Conservation (phyloP, 768 basidiomycete genomes). For the Thelephora aurantiotincta region DNA sequence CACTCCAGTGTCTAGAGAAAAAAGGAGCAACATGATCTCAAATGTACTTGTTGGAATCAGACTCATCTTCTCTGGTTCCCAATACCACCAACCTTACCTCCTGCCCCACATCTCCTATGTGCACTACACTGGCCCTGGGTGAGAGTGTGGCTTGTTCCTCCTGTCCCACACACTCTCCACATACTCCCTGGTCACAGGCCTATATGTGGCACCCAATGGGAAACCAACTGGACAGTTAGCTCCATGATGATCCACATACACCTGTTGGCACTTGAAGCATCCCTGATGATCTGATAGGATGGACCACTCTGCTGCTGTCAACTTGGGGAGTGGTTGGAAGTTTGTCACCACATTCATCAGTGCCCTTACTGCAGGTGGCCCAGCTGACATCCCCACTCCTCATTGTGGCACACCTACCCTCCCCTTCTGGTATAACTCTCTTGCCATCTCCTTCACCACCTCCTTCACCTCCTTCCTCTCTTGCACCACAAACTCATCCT, state of each 20-base stretch:
- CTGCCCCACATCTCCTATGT: no score
- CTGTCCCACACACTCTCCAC: not conserved
- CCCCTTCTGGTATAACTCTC: no score
- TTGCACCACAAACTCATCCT: no score
- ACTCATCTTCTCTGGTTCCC: not conserved
- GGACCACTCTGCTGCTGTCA: constrained; percentile 4
- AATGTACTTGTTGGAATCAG: not conserved
- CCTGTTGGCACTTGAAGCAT: constrained; percentile 14
- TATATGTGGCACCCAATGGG: constrained; percentile 9
- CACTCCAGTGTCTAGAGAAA: constrained; percentile 1
- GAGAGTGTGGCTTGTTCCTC: not conserved
- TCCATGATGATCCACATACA: constrained; percentile 7
- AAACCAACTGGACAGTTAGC: constrained; percentile 11
- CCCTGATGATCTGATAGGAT: constrained; percentile 10
- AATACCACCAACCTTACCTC: not conserved
- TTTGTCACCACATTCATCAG: no score
- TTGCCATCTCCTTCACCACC: no score
- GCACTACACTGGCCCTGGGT: not conserved
- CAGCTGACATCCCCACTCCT: no score
- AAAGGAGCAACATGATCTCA: no score
- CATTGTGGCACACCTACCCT: no score
- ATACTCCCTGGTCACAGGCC: constrained; percentile 5
- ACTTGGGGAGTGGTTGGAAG: constrained; percentile 1
- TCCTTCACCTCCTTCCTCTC: no score
- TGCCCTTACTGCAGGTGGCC: no score